Conservation (phyloP, 2,329 filamentous ascomycete genomes). For the Aureobasidium lini region DNA sequence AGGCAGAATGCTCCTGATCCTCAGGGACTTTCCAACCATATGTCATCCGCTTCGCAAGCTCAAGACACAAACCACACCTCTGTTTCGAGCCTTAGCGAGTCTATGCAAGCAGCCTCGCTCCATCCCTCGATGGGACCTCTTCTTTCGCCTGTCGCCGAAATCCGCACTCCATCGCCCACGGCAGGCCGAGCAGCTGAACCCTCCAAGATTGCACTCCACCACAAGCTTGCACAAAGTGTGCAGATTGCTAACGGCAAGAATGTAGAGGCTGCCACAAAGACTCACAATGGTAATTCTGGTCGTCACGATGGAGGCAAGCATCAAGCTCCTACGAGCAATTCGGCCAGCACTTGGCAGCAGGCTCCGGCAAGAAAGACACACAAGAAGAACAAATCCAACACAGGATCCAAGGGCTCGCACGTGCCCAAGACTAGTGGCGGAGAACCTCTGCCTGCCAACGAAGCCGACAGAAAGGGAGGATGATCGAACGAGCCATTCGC, state of each 20-base stretch:
- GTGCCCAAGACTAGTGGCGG: constrained; percentile 22
- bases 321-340: neutral
- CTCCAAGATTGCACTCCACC: neutral
- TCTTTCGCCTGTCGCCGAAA: constrained; percentile 68
- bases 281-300: neutral
- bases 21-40: neutral
- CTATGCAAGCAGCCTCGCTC: neutral
- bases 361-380: constrained; percentile 24
- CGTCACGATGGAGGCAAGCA: constrained; percentile 8
- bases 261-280: neutral
- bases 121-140: constrained; percentile 26
- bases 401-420: constrained; percentile 14
- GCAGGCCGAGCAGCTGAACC: constrained; percentile 48
- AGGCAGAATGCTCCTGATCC: neutral
- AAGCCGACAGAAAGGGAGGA: constrained; percentile 40
- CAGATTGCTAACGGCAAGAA: constrained; percentile 25
- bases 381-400: constrained; percentile 28
- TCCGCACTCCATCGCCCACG: constrained; percentile 62
- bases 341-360: constrained; percentile 20
- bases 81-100: neutral
- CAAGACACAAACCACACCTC: neutral
- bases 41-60: neutral
- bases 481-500: neutral
- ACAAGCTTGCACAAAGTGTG: constrained; percentile 19
- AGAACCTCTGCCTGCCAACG: constrained; percentile 37